Evolutionary conservation across 495 filamentous ascomycete species (phyloP).

Genomic region (Aspergillus sclerotioniger): DNA sequence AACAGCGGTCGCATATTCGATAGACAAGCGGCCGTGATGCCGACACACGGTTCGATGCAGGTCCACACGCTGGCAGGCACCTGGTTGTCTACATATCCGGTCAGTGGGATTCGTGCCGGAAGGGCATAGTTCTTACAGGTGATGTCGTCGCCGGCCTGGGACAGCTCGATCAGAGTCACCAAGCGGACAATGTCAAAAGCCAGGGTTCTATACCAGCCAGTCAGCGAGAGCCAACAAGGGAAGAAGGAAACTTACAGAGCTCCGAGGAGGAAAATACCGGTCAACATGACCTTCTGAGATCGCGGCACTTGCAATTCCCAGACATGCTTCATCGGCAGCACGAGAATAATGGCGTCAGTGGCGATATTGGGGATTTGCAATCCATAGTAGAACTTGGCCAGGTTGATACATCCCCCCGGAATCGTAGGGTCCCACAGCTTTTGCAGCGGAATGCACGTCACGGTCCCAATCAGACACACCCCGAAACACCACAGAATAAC

Average conservation of each 20-base stretch:
- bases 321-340: constrained; percentile 51
- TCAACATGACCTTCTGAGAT: constrained; percentile 37
- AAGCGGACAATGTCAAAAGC: constrained; percentile 33
- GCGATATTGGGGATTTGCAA: constrained; percentile 44
- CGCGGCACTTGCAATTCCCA: constrained; percentile 39
- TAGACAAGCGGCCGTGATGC: constrained; percentile 34
- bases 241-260: constrained; percentile 25
- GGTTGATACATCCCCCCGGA: constrained; percentile 33
- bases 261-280: constrained; percentile 44
- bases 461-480: constrained; percentile 32
- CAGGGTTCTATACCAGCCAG: constrained; percentile 28
- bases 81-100: constrained; percentile 36
- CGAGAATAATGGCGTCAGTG: constrained; percentile 41
- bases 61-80: constrained; percentile 35
- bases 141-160: constrained; percentile 24
- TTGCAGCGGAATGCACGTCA: constrained; percentile 35
- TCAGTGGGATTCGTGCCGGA: not conserved
- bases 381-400: constrained; percentile 35
- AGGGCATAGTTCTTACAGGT: constrained; percentile 18
- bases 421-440: constrained; percentile 29
- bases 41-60: constrained; percentile 36
- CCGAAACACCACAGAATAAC: constrained; percentile 35
- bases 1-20: constrained; percentile 37
- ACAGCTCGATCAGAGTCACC: constrained; percentile 25
- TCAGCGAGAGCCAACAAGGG: no score